Base-by-base conservation (phyloP, 352 stramenopile genomes). In the Peronospora destructor region DNA sequence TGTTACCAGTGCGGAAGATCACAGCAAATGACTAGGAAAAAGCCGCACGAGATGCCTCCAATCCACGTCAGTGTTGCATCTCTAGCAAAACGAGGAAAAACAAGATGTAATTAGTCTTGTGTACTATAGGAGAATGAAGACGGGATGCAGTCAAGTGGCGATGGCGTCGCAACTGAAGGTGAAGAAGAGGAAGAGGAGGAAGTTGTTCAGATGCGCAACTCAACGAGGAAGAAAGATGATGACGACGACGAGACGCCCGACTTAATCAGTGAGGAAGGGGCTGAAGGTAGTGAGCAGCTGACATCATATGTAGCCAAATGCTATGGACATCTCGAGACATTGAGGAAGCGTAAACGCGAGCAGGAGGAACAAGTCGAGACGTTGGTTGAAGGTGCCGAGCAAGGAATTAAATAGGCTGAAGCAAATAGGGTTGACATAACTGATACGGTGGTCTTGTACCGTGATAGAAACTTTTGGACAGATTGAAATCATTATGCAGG, bases 311-410 rank as follows among this genome's bases (percentile, higher is more conserved):
- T 85, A 19, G 16, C 48, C 38, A 69, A 75, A 46, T 85, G 70
- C 47, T 64, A 70, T 30, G 45, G 41, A 5, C 60, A 72, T 23
- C 30, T 72, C 16, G 53, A 68, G 25, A 66, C 53, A 13, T 53
- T 85, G 32, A 53, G 66, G 30, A 75, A 80, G 35, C 71, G 73
- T 23, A 85, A 85, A 45, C 52, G 58, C 34, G 61, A 76, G 16
- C 73, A 85, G 45, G 68, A 85, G 35, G 60, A 80, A 51, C 68
- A 66, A 35, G 59, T 85, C 9, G 73, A 73, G 43, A 45, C 61
- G 25, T 66, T 85, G 1, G 56, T 85, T 14, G 56, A 85, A 67
- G 55, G 73, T 85, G 43, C 28, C 25, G 19, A 59, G 5, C 26
- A 4, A 47, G 28, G 26, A 11, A 17, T 0, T 14, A 26, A 6